Base-by-base conservation (phyloP, 2,329 filamentous ascomycete genomes). In the Fusarium bactridioides region DNA sequence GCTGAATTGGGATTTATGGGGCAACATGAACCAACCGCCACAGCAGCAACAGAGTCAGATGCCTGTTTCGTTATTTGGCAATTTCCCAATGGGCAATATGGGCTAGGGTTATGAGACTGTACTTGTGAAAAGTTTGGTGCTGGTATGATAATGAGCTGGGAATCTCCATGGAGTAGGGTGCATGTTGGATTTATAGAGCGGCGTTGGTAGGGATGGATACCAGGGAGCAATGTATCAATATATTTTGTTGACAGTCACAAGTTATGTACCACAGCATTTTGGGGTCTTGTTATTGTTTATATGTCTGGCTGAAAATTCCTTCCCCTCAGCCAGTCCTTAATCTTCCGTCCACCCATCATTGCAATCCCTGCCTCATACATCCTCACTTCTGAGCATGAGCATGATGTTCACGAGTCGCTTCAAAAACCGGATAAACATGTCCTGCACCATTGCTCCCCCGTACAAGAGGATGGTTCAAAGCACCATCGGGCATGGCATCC, bases 1-100 rank as follows among this genome's bases (percentile, higher is more conserved):
- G 7, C 73, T 86, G 21, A 84, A 86, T 54, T 86, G 85, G 82
- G 85, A 86, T 59, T 81, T 86, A 76, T 85, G 83, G 79, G 80
- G 77, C 21, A 77, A 78, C 60, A 70, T 79, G 64, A 76, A 72
- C 9, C 74, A 74, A 43, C 62, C 72, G 33, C 75, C 59, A 31
- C 53, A 56, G 38, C 62, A 53, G 25, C 61, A 66, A 25, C 64
- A 77, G 35, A 74, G 76, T 15, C 78, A 80, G 47, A 61, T 81
- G 18, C 78, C 79, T 6, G 56, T 77, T 16, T 73, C 78, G 47
- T 76, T 81, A 61, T 82, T 82, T 59, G 77, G 77, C 43, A 76
- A 75, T n/a, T 79, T 78, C 38, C 73, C 74, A 1, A 70, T 81
- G 64, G 73, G 74, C 4, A 74, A 72, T 23, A 72, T 79, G 69